A percentile compares a stretch with the other conserved stretches of the same genome.
Evolutionary conservation across 495 filamentous ascomycete genomes (phyloP).

Genomic region (Aspergillus asperescens): DNA sequence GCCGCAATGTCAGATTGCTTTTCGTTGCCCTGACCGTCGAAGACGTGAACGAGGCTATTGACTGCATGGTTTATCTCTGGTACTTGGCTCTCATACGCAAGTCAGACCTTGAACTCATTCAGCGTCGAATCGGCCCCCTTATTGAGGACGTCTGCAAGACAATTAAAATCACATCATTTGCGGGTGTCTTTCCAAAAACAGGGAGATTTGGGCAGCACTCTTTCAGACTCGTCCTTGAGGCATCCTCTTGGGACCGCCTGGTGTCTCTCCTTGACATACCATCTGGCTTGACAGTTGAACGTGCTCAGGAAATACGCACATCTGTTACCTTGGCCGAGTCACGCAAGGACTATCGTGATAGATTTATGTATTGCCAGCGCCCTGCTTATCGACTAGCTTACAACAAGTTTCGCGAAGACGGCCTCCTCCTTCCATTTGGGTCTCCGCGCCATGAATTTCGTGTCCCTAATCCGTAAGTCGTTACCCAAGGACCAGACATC

Average conservation of each 20-base stretch:
- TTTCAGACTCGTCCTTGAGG: background rate
- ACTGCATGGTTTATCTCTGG: conserved; percentile 35
- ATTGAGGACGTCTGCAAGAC: conserved; percentile 26
- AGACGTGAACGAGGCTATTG: conserved; percentile 15
- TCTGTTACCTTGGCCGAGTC: background rate
- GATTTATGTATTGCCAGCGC: background rate
- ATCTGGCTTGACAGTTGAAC: background rate
- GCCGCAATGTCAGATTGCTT: conserved; percentile 43
- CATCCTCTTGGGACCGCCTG: background rate
- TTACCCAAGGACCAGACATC: background rate
- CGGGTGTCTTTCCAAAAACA: background rate
- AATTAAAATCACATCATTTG: background rate
- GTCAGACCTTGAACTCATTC: conserved; percentile 14
- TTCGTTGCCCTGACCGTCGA: conserved; percentile 26
- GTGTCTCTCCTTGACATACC: background rate
- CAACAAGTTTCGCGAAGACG: conserved; percentile 26
- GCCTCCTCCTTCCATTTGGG: conserved; percentile 34
- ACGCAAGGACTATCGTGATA: background rate
- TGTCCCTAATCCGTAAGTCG: conserved; percentile 28
- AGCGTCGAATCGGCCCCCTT: conserved; percentile 16
- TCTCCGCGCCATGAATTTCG: conserved; percentile 22
- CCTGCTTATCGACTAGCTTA: conserved; percentile 17
- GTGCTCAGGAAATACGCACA: background rate
- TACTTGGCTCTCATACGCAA: conserved; percentile 29
- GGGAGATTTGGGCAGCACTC: background rate